Base-by-base conservation (phyloP, 495 filamentous ascomycete species). In the Penicillium macrosclerotiorum region DNA sequence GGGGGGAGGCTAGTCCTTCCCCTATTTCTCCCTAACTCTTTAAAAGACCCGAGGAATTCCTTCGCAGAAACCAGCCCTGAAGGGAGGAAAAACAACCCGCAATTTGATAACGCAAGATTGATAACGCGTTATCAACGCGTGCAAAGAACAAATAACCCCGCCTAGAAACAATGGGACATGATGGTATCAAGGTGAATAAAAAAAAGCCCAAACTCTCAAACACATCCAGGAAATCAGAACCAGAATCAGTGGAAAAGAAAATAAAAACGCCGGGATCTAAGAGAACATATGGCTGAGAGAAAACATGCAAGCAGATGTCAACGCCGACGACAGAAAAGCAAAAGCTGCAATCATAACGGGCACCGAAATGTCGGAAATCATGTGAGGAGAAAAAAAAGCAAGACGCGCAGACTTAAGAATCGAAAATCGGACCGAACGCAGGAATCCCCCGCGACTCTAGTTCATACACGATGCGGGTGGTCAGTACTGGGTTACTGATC, bases 381-480 rank as follows among this genome's bases (percentile, higher is more conserved):
- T n/a, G n/a, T 12, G n/a, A 13, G 12, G 19, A 13, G 11, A 29
- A 37, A 47, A 30, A 9, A 14, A 37, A n/a, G n/a, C n/a, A n/a
- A n/a, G n/a, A n/a, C n/a, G n/a, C n/a, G n/a, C n/a, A n/a, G 11
- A 24, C 37, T 74, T 64, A 90, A 20, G 86, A 90, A 69, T 91
- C 88, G 63, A 88, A 91, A 50, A 93, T 86, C 5, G 88, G 82
- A 22, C 87, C 88, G 67, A 81, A 91, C 3, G 87, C 84, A 9
- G 84, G 79, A 19, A 89, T 65, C 0, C 85, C 84, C 38, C 82
- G 72, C 7, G 69, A 75, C 59, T 90, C 84, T 54, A 93, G 71
- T 16, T 81, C 85, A 67, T 83, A 88, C 5, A 90, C 84, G 26
- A 90, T 75, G 62, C 81, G 81, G 57, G 73, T 70, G 32, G 87